Conservation (phyloP, 345 rosid species). For the Eucalyptus lansdowneana region DNA sequence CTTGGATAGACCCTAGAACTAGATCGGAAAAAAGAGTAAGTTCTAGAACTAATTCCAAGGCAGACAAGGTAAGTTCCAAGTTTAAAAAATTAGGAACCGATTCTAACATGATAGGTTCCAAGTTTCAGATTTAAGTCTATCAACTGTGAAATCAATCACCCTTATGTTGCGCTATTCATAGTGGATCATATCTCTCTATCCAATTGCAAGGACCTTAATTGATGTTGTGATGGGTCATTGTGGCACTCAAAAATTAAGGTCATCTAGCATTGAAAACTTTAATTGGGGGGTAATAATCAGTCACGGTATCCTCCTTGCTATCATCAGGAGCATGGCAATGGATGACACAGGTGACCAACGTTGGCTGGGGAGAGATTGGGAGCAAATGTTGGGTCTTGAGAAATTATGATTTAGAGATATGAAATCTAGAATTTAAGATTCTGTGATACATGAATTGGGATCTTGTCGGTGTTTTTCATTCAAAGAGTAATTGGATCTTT, state of each 20-base stretch:
- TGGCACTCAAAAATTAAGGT: background rate
- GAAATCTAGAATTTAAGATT: background rate
- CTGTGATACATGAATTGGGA: fast-evolving
- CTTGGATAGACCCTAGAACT: background rate
- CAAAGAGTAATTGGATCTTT: background rate
- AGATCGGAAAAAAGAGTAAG: background rate
- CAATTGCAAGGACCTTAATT: background rate
- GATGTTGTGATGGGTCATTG: background rate
- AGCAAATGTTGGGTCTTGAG: background rate
- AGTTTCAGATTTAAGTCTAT: no score
- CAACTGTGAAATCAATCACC: fast-evolving
- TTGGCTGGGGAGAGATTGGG: background rate
- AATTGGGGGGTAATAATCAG: background rate
- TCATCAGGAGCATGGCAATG: background rate
- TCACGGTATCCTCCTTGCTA: background rate
- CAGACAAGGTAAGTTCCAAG: no score
- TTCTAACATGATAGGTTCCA: fast-evolving
- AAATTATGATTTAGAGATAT: background rate
- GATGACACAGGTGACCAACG: background rate
- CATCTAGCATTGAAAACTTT: background rate
- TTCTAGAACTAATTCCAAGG: no score
- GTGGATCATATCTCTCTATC: background rate
- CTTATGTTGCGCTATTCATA: fast-evolving
- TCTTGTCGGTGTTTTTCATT: background rate
- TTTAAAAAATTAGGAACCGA: background rate